These are phyloP conservation scores for Cenococcum geophilum DNA, from an alignment of 495 filamentous ascomycete genomes.

Conservation along the genomic window DNA sequence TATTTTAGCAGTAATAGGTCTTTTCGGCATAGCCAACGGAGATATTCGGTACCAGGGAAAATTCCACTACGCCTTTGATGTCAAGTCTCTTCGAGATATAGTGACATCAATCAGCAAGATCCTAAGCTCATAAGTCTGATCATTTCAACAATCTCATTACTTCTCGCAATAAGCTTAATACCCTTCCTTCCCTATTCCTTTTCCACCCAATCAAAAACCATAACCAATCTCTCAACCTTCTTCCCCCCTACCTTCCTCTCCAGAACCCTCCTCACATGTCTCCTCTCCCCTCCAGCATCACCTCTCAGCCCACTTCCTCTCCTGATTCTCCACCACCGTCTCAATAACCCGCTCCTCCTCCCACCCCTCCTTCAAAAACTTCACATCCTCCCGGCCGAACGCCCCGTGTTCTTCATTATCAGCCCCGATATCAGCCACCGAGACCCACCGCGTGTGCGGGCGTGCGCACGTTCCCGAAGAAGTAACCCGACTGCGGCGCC, in stretches of 20 bases:
- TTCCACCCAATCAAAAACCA: constrained; percentile 75
- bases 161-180: no score
- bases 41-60: no score
- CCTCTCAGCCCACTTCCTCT: constrained; percentile 53
- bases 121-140: no score
- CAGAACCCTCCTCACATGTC: constrained; percentile 62
- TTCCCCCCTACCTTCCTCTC: constrained; percentile 59
- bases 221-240: constrained; percentile 53
- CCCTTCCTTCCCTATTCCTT: no score
- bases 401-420: no score
- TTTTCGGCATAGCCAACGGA: no score
- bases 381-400: constrained; percentile 33
- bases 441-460: constrained; percentile 52
- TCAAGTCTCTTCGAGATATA: no score
- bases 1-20: no score
- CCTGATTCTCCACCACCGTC: constrained; percentile 50
- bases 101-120: no score
- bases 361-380: constrained; percentile 48
- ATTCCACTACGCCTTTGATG: no score
- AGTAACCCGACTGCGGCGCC: constrained; percentile 67
- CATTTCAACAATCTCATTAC: no score
- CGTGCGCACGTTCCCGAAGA: constrained; percentile 70
- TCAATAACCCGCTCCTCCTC: constrained; percentile 47
- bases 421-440: constrained; percentile 37
- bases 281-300: constrained; percentile 63